Evolutionary conservation across 2,329 filamentous ascomycete genomes (phyloP).

Genomic region (Uncinocarpus reesii): DNA sequence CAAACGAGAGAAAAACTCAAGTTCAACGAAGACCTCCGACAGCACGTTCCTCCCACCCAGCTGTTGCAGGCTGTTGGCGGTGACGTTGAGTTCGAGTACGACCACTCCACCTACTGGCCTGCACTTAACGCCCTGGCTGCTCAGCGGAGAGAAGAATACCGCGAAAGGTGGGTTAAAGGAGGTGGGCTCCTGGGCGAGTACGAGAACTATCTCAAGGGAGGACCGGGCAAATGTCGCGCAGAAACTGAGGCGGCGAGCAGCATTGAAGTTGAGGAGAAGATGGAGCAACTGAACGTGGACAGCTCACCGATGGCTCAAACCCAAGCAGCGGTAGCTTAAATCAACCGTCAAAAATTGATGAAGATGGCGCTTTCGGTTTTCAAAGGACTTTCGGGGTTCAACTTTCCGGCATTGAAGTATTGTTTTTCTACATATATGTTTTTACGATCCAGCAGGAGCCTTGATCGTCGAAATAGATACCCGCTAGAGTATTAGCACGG

Average conservation of each 20-base stretch:
- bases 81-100: slow-evolving; percentile 79
- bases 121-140: slow-evolving; percentile 63
- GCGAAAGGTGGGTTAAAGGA: slow-evolving; percentile 63
- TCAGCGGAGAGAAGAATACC: slow-evolving; percentile 52
- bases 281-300: slow-evolving; percentile 15
- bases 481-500: slow-evolving; percentile 5
- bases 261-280: slow-evolving; percentile 16
- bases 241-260: slow-evolving; percentile 22
- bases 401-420: neutral
- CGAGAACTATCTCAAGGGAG: slow-evolving; percentile 80
- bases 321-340: neutral
- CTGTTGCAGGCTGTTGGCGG: slow-evolving; percentile 72
- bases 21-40: slow-evolving; percentile 84
- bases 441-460: neutral
- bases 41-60: slow-evolving; percentile 71
- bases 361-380: neutral
- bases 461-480: slow-evolving; percentile 11
- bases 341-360: neutral
- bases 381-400: neutral
- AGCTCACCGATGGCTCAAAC: neutral
- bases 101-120: slow-evolving; percentile 83
- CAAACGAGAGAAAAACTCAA: slow-evolving; percentile 89
- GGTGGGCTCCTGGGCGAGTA: slow-evolving; percentile 77
- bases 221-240: slow-evolving; percentile 33
- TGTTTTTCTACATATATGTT: neutral